Base-by-base conservation (phyloP, 2,329 filamentous ascomycete species). In the Dendryphion nanum region DNA sequence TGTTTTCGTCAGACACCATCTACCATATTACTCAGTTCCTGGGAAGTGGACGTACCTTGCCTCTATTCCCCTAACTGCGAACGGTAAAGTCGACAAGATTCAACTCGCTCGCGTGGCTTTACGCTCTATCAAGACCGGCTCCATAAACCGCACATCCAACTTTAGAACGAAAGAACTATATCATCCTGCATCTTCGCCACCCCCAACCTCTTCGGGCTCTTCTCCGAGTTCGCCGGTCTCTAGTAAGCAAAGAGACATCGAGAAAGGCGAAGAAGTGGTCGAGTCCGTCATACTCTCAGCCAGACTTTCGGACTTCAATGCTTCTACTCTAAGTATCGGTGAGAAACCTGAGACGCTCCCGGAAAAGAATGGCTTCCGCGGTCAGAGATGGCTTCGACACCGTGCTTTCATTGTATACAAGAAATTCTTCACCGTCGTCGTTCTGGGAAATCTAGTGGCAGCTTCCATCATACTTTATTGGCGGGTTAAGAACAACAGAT, bases 11-110 rank as follows among this genome's bases (percentile, higher is more conserved):
- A 59, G 66, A 33, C 58, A 64, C 29, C 62, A 63, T 10, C 69
- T 78, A 32, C 75, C 77, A 2, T 80, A 78, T 55, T 80, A 81
- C 47, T 76, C 75, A 1, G 66, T 78, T 8, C 77, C 77, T 0
- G 64, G 69, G 6, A 55, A 62, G 32, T 70, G 74, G 53, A 63
- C 71, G 19, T 61, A 67, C 16, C 57, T 76, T 4, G 51, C 63
- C 0, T 57, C 61, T 3, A 66, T 81, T 18, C 74, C 76, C 1
- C 62, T 75, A 17, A 80, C 77, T 0, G 47, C 67, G 2, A 79
- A 81, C 42, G 78, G 78, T 30, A 81, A 81, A 57, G 69, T 78
- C 30, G 72, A 81, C 57, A 79, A 77, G 63, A 63, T 59, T 16
- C 57, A 61, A 4, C 68, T 81, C 3, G 59, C 55, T 6, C 50